These are phyloP conservation scores for Cyclostephanos invisitatus DNA, from an alignment of 108 stramenopile species.

Conservation along the genomic window DNA sequence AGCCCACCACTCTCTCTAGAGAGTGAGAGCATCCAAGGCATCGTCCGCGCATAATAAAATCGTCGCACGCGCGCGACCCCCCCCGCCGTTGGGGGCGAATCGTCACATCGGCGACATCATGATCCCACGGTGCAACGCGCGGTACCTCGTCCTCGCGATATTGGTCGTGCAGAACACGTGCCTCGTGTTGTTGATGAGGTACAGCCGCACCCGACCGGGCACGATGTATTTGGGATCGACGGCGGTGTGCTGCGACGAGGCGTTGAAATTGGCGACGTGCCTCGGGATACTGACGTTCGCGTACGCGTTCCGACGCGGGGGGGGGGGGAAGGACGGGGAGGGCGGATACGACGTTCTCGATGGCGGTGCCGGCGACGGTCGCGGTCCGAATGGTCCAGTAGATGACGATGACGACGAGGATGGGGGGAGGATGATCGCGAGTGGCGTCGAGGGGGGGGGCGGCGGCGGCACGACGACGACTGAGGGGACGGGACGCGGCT, in stretches of 20 bases:
- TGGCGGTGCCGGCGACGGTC: no score
- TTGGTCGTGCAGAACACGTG: constrained; percentile 36
- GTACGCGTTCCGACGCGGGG: neutral
- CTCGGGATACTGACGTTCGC: constrained; percentile 28
- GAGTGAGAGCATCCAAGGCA: no score
- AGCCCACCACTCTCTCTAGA: no score
- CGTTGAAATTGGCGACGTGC: constrained; percentile 83
- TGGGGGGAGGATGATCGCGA: no score
- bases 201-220: constrained; percentile 65
- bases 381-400: no score
- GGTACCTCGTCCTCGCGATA: constrained; percentile 44
- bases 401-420: no score
- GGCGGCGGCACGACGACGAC: no score
- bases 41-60: no score
- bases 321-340: neutral
- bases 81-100: no score
- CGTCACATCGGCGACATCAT: neutral
- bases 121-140: constrained; percentile 8
- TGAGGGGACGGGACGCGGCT: neutral
- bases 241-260: constrained; percentile 85
- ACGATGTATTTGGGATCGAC: constrained; percentile 83
- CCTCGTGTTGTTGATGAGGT: constrained; percentile 76
- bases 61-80: no score
- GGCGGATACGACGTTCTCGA: neutral
- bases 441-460: no score